Evolutionary conservation across 169 alveolate genomes (phyloP), one percentile per base, ranked within the genome.

Genomic region (Cryptosporidium tyzzeri): DNA sequence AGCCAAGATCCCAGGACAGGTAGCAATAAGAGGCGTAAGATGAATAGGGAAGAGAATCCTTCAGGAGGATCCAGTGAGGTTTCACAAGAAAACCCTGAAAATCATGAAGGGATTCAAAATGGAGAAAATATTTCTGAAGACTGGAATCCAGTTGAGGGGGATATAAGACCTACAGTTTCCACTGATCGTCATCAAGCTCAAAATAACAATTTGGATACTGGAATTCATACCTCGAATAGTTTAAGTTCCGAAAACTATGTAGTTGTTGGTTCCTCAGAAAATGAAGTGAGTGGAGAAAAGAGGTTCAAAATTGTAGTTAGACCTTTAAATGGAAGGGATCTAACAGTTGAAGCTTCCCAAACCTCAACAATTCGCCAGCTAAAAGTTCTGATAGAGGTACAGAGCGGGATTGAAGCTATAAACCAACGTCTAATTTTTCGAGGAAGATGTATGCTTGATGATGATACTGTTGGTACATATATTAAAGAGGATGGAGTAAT

Each of bases 381-480:
- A 58, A 80, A 80, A 16, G 80, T 61, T 3, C 21, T 80, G 70
- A 80, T 80, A 44, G 89, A 80, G 62, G 89, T 50, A 7, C 31
- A 80, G 31, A 80, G 89, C 18, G 89, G 89, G 37, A 80, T 80
- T 23, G 89, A 80, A 39, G 89, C 89, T 1, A 58, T 48, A 14
- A 80, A 80, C 51, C 89, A 80, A 10, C 41, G 89, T 26, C 69
- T 80, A 29, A 80, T 80, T 4, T 80, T 80, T 29, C 62, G 89
- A 65, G 89, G 89, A 62, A 59, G 89, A 65, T 80, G 89, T 33
- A 80, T 80, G 89, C 29, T 62, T 1, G 89, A 80, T 65, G 74
- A 80, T 33, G 89, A 80, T 8, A 65, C 89, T 2, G 75, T 80
- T 59, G 73, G 68, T 14, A 18, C 41, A 5, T 80, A 80, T 50